Percentiles rank a stretch among this genome's conserved stretches.
These are phyloP conservation scores for Saccharomyces hybrid DNA, from an alignment of 1,139 yeast genomes.

Conservation along the genomic window DNA sequence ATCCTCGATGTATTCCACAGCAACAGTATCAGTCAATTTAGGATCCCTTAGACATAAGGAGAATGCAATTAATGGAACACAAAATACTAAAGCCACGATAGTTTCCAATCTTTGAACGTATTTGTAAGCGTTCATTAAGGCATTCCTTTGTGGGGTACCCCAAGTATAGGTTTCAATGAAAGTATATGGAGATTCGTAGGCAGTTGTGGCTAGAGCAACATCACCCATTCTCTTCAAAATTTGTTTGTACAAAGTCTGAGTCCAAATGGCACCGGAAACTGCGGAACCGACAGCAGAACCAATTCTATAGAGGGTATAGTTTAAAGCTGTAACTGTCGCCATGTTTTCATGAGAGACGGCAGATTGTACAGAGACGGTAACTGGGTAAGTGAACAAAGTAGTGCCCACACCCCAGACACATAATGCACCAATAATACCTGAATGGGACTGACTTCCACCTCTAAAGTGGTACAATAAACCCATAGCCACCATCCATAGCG, in stretches of 20 bases:
- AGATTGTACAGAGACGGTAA: conserved; percentile 58
- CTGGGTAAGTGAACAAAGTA: conserved; percentile 61
- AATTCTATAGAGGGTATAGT: conserved; percentile 48
- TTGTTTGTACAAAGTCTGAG: conserved; percentile 37
- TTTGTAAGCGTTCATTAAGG: conserved; percentile 51
- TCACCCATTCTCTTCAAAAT: conserved; percentile 24
- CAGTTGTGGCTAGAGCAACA: conserved; percentile 37
- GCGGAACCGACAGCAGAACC: conserved; percentile 48
- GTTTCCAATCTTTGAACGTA: conserved; percentile 53
- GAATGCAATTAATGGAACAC: conserved; percentile 44
- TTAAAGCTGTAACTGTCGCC: conserved; percentile 55
- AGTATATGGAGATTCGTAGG: conserved; percentile 48
- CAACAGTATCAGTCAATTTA: conserved; percentile 33
- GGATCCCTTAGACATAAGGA: conserved; percentile 52
- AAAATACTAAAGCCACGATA: conserved; percentile 49
- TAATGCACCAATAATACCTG: conserved; percentile 61
- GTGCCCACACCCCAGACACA: conserved; percentile 67
- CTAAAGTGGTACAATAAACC: conserved; percentile 54
- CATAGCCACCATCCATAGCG: conserved; percentile 48
- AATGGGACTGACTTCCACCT: conserved; percentile 42
- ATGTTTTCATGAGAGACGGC: conserved; percentile 55
- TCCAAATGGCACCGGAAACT: conserved; percentile 62
- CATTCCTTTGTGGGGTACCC: conserved; percentile 54
- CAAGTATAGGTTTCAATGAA: conserved; percentile 44
- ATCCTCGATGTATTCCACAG: conserved; percentile 32